Evolutionary conservation across 2,329 filamentous ascomycete genomes (phyloP).

Genomic region (Zalaria obscura): DNA sequence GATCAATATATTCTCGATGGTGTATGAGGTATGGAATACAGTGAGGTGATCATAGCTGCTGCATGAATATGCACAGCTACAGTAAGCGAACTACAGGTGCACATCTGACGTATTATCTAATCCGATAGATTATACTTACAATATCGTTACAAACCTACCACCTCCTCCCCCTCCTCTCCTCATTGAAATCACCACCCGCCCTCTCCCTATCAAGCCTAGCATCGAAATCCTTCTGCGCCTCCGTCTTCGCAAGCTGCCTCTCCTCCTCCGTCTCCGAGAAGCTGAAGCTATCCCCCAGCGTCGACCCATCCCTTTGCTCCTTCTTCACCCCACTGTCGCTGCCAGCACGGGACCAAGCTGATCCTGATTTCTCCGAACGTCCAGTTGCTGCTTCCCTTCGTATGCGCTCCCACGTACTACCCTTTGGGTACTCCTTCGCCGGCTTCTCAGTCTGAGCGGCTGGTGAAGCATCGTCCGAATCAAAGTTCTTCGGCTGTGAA

Average conservation of each 20-base stretch:
- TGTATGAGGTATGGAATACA: too few species aligned
- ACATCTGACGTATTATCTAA: too few species aligned
- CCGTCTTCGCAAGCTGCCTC: constrained; percentile 24
- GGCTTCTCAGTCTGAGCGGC: neutral
- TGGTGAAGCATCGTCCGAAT: neutral
- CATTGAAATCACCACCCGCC: constrained; percentile 28
- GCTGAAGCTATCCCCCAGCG: constrained; percentile 27
- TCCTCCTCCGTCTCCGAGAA: constrained; percentile 30
- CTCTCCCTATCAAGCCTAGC: constrained; percentile 33
- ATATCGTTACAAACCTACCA: neutral
- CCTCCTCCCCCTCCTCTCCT: constrained; percentile 3
- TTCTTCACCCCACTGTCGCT: constrained; percentile 10
- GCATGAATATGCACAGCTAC: too few species aligned
- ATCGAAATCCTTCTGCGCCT: constrained; percentile 37
- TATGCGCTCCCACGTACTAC: constrained; percentile 31
- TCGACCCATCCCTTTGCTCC: constrained; percentile 17
- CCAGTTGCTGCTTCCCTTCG: constrained; percentile 11
- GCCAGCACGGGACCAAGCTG: constrained; percentile 4
- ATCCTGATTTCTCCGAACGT: constrained; percentile 6
- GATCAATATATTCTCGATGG: too few species aligned
- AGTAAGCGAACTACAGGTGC: too few species aligned
- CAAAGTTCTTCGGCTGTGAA: neutral
- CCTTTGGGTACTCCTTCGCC: constrained; percentile 5
- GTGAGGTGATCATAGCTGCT: too few species aligned
- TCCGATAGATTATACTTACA: too few species aligned